Evolutionary conservation across 768 basidiomycete genomes (phyloP).

Genomic region (Leccinum incarnatum): DNA sequence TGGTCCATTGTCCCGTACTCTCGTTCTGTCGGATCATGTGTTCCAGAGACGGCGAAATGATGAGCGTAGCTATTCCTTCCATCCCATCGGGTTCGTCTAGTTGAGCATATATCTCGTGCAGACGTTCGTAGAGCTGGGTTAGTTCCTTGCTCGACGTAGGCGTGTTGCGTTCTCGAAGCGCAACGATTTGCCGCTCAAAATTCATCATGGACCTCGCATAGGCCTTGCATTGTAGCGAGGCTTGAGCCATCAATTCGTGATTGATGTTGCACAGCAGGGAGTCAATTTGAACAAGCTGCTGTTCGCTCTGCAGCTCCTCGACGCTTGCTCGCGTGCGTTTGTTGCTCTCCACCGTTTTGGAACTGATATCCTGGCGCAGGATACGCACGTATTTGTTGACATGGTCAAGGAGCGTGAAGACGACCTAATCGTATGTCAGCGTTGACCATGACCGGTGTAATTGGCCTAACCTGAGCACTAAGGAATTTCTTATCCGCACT

Average conservation of each 20-base stretch:
- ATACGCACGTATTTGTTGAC: slow-evolving; percentile 85
- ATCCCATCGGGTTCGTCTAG: slow-evolving; percentile 98
- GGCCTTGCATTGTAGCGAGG: slow-evolving; percentile 91
- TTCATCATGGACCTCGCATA: slow-evolving; percentile 94
- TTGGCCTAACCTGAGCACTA: slow-evolving; percentile 79
- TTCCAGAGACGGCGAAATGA: slow-evolving; percentile 86
- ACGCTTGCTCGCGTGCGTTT: slow-evolving; percentile 47
- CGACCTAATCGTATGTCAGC: slow-evolving; percentile 52
- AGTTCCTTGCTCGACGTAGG: slow-evolving; percentile 45
- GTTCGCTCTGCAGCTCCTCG: slow-evolving; percentile 41
- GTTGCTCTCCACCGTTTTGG: slow-evolving; percentile 45
- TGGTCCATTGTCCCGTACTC: slow-evolving; percentile 95
- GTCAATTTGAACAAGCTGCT: slow-evolving; percentile 71
- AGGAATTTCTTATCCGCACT: slow-evolving; percentile 78
- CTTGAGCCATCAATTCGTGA: slow-evolving; percentile 85
- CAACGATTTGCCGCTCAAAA: slow-evolving; percentile 80
- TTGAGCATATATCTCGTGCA: slow-evolving; percentile 95
- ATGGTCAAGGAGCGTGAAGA: slow-evolving; percentile 94
- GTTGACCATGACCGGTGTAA: not conserved
- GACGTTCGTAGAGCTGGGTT: slow-evolving; percentile 65
- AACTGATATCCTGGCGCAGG: slow-evolving; percentile 61
- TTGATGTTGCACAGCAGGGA: slow-evolving; percentile 82
- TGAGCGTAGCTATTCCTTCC: slow-evolving; percentile 91
- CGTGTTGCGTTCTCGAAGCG: slow-evolving; percentile 41
- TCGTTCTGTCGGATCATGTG: slow-evolving; percentile 98